Percentiles rank a stretch among this genome's conserved stretches.
Evolutionary conservation across 73 alveolate species (phyloP).

Genomic region (Loxodes magnus): DNA sequence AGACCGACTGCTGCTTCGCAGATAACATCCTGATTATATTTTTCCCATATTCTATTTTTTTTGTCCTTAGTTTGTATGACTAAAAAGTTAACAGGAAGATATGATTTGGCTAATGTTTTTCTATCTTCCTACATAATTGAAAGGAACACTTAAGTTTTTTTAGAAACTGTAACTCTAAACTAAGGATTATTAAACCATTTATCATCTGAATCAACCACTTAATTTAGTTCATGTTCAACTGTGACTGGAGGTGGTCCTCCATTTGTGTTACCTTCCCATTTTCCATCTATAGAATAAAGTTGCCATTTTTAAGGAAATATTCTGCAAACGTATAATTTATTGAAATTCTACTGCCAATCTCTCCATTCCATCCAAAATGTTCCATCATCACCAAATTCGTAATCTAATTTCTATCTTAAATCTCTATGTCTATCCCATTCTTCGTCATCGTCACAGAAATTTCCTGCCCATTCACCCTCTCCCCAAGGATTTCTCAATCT

Average conservation of each 20-base stretch:
- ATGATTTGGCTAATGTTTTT: conserved; percentile 77
- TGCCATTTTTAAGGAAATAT: conserved; percentile 95
- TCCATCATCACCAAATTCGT: conserved; percentile 93
- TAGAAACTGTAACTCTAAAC: conserved; percentile 73
- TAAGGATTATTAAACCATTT: conserved; percentile 97
- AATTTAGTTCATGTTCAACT: conserved; percentile 49
- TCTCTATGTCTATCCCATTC: conserved; percentile 99
- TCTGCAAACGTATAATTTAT: conserved; percentile 87
- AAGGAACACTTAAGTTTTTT: conserved; percentile 84
- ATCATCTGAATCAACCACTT: conserved; percentile 90
- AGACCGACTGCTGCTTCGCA: conserved; percentile 69
- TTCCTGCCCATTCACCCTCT: conserved; percentile 97
- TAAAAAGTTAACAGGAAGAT: conserved; percentile 83
- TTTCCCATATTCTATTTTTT: conserved; percentile 94
- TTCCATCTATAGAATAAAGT: conserved; percentile 79
- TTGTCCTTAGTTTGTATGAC: conserved; percentile 85
- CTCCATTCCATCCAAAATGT: conserved; percentile 98
- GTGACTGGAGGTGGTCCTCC: conserved; percentile 98
- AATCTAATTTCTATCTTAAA: conserved; percentile 86
- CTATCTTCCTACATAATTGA: conserved; percentile 96
- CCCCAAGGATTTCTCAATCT: conserved; percentile 98
- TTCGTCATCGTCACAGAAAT: conserved; percentile 97
- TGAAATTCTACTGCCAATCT: conserved; percentile 91
- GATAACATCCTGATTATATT: conserved; percentile 72
- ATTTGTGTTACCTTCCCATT: conserved; percentile 87